Evolutionary conservation across 2,329 filamentous ascomycete genomes (phyloP).

Genomic region (Aciculosporium take): DNA sequence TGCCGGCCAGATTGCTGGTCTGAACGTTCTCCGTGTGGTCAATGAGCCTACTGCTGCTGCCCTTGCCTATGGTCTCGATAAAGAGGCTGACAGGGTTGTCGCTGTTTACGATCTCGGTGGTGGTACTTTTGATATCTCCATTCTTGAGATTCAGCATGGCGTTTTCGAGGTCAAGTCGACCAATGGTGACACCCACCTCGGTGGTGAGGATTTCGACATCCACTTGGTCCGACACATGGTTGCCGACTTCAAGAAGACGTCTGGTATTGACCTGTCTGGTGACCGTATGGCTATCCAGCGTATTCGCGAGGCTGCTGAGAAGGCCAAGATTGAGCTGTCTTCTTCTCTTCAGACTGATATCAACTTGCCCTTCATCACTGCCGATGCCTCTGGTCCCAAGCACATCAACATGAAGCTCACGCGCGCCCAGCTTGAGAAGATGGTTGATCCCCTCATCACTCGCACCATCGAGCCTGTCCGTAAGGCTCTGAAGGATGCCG

Average conservation of each 20-base stretch:
- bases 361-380: slow-evolving; percentile 97
- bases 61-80: slow-evolving; percentile 90
- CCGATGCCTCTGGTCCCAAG: slow-evolving; percentile 87
- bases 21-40: slow-evolving; percentile 93
- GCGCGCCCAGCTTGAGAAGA: slow-evolving; percentile 79
- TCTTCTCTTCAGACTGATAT: slow-evolving; percentile 93
- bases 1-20: slow-evolving; percentile 86
- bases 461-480: slow-evolving; percentile 83
- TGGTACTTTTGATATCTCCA: slow-evolving; percentile 98
- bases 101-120: slow-evolving; percentile 96
- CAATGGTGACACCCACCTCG: slow-evolving; percentile 95
- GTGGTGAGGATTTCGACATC: slow-evolving; percentile 97
- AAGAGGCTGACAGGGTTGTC: slow-evolving; percentile 77
- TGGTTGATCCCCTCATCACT: slow-evolving; percentile 79
- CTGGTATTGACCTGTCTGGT: slow-evolving; percentile 72
- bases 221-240: slow-evolving; percentile 86
- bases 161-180: slow-evolving; percentile 99
- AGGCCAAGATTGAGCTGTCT: slow-evolving; percentile 98
- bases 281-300: slow-evolving; percentile 98
- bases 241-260: slow-evolving; percentile 92
- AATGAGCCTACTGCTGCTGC: slow-evolving; percentile 96
- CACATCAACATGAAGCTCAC: slow-evolving; percentile 96
- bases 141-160: slow-evolving; percentile 93
- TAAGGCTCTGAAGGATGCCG: slow-evolving; percentile 93
- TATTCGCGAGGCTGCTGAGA: slow-evolving; percentile 96